Evolutionary conservation across 2,329 filamentous ascomycete genomes (phyloP), one percentile per base, ranked within the genome.

Genomic region (Cercospora zeina): DNA sequence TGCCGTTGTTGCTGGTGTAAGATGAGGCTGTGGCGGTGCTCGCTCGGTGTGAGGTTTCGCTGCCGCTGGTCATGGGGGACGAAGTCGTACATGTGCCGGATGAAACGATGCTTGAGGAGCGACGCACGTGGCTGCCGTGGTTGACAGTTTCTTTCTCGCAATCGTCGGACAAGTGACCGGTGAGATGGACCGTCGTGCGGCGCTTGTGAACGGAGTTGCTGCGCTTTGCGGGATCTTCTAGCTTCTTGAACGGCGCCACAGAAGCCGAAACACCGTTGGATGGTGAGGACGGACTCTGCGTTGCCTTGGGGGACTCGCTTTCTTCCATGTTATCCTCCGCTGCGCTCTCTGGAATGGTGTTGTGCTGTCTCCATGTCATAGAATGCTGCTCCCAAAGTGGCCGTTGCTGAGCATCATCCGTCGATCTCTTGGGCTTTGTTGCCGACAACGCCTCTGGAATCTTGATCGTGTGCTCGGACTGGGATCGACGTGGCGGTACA

Each of bases 351-450:
- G 62, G 62, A 11, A 72, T 42, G 2, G 70, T 70, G 39, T 68
- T 51, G 13, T 45, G 56, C 42, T 73, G 64, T 16, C 67, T 68
- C 72, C 72, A 75, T 6, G 69, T 62, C 10, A 60, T 62, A 0
- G 72, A 71, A 58, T 75, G 71, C 45, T 69, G 67, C 27, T 71
- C 71, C 70, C 72, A 75, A 1, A 62, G 62, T 6, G 70, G 62
- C 67, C 65, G 39, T 10, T 11, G 4, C 62, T 61, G 65, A 9
- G 69, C 54, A 16, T 68, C 62, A 24, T 67, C 68, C 10, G 55
- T 65, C 4, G 69, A 63, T n/a, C 66, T 66, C 9, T 54, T 16
- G 11, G 63, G 31, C 21, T 36, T 42, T 2, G 60, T 24, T 11
- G 59, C 54, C 21, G 55, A 8, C 5, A 5, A 39, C 5, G 37